These are phyloP conservation scores for Sporothrix brunneoviolacea DNA, from an alignment of 2,329 filamentous ascomycete species.

Conservation along the genomic window DNA sequence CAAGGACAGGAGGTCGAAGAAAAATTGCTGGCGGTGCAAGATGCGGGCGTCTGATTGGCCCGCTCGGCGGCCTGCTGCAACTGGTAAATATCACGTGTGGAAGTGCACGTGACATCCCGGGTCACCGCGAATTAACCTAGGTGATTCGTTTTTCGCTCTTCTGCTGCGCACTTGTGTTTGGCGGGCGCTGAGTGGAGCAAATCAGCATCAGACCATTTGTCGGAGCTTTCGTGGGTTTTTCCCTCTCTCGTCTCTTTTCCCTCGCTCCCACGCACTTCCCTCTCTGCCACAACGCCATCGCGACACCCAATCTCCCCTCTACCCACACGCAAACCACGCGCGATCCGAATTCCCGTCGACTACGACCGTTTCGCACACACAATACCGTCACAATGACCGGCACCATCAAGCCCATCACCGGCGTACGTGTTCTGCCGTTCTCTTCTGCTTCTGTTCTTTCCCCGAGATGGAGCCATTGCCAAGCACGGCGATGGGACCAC, in stretches of 20 bases:
- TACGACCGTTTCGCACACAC: not conserved
- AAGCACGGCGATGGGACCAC: not conserved
- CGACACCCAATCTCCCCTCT: slow-evolving; percentile 1
- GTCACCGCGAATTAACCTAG: slow-evolving; percentile 7
- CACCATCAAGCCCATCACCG: slow-evolving; percentile 53
- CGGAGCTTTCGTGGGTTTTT: slow-evolving; percentile 16
- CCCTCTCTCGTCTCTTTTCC: slow-evolving; percentile 9
- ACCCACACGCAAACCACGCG: not conserved
- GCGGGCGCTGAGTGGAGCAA: slow-evolving; percentile 13
- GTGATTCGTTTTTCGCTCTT: slow-evolving; percentile 4
- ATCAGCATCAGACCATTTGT: slow-evolving; percentile 22
- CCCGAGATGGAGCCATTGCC: not conserved
- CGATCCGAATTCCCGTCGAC: not conserved
- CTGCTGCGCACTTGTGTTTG: not conserved
- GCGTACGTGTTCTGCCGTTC: slow-evolving; percentile 40
- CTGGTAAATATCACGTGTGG: not conserved
- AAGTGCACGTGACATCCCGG: slow-evolving; percentile 15
- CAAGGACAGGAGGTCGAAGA: slow-evolving; percentile 1
- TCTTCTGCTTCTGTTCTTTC: not conserved
- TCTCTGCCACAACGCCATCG: slow-evolving; percentile 1
- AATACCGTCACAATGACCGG: slow-evolving; percentile 40
- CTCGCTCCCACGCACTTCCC: not conserved
- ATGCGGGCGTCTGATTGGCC: not conserved
- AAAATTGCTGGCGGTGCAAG: slow-evolving; percentile 3
- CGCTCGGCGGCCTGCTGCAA: not conserved